These are phyloP conservation scores for Keithomyces neogunnii DNA, from an alignment of 2,329 filamentous ascomycete species.

Conservation along the genomic window DNA sequence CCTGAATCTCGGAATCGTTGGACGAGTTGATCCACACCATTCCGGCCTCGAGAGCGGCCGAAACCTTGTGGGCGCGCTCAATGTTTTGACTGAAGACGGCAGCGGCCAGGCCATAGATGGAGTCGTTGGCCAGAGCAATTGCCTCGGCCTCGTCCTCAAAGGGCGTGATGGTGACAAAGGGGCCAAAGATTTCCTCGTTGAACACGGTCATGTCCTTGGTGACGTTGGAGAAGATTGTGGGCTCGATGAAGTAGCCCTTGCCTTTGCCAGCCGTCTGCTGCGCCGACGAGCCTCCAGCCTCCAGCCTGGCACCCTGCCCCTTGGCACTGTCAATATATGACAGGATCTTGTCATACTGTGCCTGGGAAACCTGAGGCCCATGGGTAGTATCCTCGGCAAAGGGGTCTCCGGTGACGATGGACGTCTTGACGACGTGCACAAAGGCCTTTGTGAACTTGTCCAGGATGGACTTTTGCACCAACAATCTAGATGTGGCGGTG, in stretches of 20 bases:
- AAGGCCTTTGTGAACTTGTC: slow-evolving; percentile 58
- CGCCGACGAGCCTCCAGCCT: slow-evolving; percentile 50
- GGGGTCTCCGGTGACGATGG: slow-evolving; percentile 60
- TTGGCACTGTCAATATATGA: slow-evolving; percentile 63
- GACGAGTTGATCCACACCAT: slow-evolving; percentile 45
- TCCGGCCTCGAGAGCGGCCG: slow-evolving; percentile 51
- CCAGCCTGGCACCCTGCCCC: slow-evolving; percentile 59
- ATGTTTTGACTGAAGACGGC: slow-evolving; percentile 55
- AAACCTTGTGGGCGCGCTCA: slow-evolving; percentile 36
- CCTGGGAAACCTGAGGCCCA: slow-evolving; percentile 64
- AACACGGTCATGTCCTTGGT: slow-evolving; percentile 33
- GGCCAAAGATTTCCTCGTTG: slow-evolving; percentile 38
- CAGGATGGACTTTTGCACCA: slow-evolving; percentile 53
- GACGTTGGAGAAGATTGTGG: slow-evolving; percentile 36
- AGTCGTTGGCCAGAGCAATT: slow-evolving; percentile 37
- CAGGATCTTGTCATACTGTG: slow-evolving; percentile 62
- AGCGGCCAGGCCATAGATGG: slow-evolving; percentile 52
- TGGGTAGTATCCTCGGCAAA: slow-evolving; percentile 64
- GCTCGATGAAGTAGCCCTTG: slow-evolving; percentile 38
- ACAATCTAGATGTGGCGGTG: slow-evolving; percentile 54
- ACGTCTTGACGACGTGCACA: slow-evolving; percentile 47
- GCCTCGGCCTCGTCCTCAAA: slow-evolving; percentile 36
- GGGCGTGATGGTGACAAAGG: slow-evolving; percentile 31
- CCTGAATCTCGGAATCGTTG: slow-evolving; percentile 33
- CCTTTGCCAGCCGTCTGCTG: slow-evolving; percentile 22